These are phyloP conservation scores for Zea luxurians DNA, from an alignment of 176 grass and related monocot species.

Conservation along the genomic window DNA sequence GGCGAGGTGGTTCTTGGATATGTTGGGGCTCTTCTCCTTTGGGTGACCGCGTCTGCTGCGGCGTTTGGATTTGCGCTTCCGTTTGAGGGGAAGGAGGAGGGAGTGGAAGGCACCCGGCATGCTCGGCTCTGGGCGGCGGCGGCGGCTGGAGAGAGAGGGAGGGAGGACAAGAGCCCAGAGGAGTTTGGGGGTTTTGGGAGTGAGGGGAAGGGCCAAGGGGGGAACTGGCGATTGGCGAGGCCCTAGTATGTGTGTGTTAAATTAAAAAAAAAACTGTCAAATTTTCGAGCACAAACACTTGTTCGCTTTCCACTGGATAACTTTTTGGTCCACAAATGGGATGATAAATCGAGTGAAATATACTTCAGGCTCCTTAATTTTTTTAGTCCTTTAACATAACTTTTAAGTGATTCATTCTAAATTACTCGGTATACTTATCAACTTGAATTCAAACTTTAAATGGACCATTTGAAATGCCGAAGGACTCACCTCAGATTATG, in stretches of 20 bases:
- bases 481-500: too few species aligned
- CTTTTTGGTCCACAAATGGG: background rate
- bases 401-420: background rate
- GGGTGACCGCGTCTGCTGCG: constrained; percentile 7
- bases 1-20: constrained; percentile 18
- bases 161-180: background rate
- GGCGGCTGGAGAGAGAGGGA: constrained; percentile 26
- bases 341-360: background rate
- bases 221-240: too few species aligned
- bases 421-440: background rate
- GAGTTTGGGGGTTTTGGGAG: background rate
- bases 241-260: background rate
- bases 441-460: too few species aligned
- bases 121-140: background rate
- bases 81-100: constrained; percentile 33
- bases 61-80: constrained; percentile 33
- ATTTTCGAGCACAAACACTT: background rate
- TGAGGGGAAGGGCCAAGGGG: too few species aligned
- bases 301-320: background rate
- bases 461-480: too few species aligned
- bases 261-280: background rate
- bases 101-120: constrained; percentile 52
- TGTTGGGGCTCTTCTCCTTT: background rate
- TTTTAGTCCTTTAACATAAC: too few species aligned
- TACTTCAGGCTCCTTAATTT: background rate